Evolutionary conservation across 306 rosid genomes (phyloP).

Genomic region (Lathyrus sativus): DNA sequence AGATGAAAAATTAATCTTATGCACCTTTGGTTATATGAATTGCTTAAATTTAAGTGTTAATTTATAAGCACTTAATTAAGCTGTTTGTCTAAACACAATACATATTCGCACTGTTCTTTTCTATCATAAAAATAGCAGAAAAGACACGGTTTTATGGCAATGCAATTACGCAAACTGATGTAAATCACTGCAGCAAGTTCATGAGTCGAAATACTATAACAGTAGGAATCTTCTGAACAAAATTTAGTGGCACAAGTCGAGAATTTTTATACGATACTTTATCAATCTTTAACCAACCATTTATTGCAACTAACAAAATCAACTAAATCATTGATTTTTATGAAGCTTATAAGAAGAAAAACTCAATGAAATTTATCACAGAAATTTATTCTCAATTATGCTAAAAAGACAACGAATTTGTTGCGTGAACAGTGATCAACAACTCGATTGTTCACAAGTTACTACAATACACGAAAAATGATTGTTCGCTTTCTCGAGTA

Average conservation of each 20-base stretch:
- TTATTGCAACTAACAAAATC: slow-evolving; percentile 19
- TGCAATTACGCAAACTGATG: not conserved
- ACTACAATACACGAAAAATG: not conserved
- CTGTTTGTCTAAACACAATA: not conserved
- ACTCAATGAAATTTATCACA: too few relatives aligned
- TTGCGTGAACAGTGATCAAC: slow-evolving; percentile 25
- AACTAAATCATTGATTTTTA: slow-evolving; percentile 15
- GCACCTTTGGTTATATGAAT: not conserved
- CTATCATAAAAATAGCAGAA: not conserved
- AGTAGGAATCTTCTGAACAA: slow-evolving; percentile 1
- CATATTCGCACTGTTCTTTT: not conserved
- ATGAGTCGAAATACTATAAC: slow-evolving; percentile 1
- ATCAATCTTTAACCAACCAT: not conserved
- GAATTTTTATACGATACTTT: not conserved
- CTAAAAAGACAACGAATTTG: not conserved
- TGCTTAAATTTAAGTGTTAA: not conserved
- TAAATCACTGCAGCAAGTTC: slow-evolving; percentile 1
- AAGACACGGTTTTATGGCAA: not conserved
- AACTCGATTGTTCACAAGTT: slow-evolving; percentile 24
- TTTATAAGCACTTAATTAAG: not conserved
- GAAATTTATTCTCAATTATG: too few relatives aligned
- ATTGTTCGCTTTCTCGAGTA: slow-evolving; percentile 5
- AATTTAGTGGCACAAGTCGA: not conserved
- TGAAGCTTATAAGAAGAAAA: slow-evolving; percentile 4
- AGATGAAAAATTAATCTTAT: not conserved